Percentiles rank a stretch among this genome's conserved stretches.
Evolutionary conservation across 1,284 basidiomycete species (phyloP).

Genomic region (Lentinula novae-zelandiae): DNA sequence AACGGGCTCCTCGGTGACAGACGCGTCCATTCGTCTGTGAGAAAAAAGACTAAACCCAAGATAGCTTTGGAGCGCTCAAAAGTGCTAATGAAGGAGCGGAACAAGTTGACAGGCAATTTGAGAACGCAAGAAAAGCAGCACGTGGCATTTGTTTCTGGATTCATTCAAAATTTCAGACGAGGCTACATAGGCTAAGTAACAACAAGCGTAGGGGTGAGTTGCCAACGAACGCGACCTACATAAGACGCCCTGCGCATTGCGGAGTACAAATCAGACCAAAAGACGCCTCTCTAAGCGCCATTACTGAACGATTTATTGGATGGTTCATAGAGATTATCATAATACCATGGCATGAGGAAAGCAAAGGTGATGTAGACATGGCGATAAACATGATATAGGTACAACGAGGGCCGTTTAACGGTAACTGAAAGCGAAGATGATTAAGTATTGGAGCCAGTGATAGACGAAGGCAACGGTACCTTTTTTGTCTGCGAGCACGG

Average conservation of each 20-base stretch:
- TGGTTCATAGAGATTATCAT: conserved; percentile 25
- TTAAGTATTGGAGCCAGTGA: neutral
- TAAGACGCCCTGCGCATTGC: too few species aligned
- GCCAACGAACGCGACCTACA: too few species aligned
- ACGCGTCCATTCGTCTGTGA: neutral
- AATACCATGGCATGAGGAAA: conserved; percentile 43
- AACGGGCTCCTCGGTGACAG: neutral
- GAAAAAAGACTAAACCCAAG: neutral
- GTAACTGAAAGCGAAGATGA: conserved; percentile 57
- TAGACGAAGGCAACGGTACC: conserved; percentile 42
- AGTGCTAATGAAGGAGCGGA: neutral
- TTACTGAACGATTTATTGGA: neutral
- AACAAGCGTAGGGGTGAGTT: too few species aligned
- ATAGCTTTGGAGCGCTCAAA: too few species aligned
- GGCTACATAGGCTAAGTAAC: too few species aligned
- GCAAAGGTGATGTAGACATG: conserved; percentile 37
- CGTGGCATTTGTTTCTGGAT: neutral
- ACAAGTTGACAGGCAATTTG: neutral
- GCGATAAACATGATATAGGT: conserved; percentile 35
- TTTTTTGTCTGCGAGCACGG: conserved; percentile 94
- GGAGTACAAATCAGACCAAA: too few species aligned
- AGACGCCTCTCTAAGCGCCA: neutral
- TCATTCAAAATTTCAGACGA: too few species aligned
- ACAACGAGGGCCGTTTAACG: conserved; percentile 57
- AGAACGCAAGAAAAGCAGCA: neutral